Evolutionary conservation across 768 basidiomycete species (phyloP).

Genomic region (Hygrocybe coccinea): DNA sequence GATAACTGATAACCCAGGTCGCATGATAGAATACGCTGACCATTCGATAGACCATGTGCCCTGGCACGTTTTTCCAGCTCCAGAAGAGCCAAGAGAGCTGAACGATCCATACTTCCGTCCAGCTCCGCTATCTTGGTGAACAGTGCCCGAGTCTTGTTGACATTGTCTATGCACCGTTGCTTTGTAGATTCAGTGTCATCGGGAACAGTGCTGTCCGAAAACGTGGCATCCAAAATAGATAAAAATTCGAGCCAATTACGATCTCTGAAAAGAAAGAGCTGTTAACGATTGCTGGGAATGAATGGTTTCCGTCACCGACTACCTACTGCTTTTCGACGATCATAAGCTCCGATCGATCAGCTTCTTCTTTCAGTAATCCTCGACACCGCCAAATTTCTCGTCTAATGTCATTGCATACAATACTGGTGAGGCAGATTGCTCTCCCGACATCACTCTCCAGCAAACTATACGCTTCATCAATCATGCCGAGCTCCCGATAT

Average conservation of each 20-base stretch:
- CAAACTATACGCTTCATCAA: constrained; percentile 65
- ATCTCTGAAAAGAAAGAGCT: constrained; percentile 42
- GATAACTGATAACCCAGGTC: neutral
- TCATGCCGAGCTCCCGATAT: constrained; percentile 60
- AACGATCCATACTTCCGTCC: constrained; percentile 70
- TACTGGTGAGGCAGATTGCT: constrained; percentile 61
- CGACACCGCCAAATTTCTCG: constrained; percentile 62
- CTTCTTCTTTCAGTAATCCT: constrained; percentile 57
- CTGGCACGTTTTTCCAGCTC: constrained; percentile 66
- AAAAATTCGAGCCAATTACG: constrained; percentile 86
- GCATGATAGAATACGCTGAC: constrained; percentile 24
- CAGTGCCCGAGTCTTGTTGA: constrained; percentile 45
- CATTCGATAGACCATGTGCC: constrained; percentile 43
- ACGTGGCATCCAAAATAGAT: constrained; percentile 64
- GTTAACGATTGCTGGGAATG: neutral
- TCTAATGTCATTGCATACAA: constrained; percentile 71
- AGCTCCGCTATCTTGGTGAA: constrained; percentile 53
- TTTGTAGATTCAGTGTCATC: constrained; percentile 30
- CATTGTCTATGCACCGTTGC: constrained; percentile 33
- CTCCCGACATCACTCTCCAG: constrained; percentile 66
- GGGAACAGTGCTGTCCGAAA: constrained; percentile 36
- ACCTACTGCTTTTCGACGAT: constrained; percentile 59
- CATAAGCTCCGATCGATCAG: constrained; percentile 51
- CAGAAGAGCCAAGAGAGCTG: constrained; percentile 65
- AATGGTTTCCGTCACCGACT: neutral